Evolutionary conservation across 164 flowering plant species (phyloP).

Genomic region (Aristolochia fimbriata): DNA sequence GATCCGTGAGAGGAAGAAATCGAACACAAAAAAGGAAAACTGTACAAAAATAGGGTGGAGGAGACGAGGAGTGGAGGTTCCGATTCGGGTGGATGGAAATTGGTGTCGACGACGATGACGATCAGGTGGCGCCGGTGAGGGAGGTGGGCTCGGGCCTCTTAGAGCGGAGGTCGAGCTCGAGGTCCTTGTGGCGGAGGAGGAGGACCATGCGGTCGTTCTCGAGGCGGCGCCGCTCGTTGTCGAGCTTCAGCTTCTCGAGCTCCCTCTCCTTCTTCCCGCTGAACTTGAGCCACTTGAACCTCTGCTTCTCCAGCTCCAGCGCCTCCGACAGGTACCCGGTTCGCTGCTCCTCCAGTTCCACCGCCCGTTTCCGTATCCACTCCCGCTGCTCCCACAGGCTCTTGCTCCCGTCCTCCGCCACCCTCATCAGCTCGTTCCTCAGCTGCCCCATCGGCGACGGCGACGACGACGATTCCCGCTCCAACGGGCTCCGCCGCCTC

Average conservation of each 20-base stretch:
- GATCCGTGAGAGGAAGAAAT: neutral
- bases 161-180: conserved; percentile 37
- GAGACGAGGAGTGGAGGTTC: no score
- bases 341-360: conserved; percentile 63
- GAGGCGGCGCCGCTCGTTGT: conserved; percentile 55
- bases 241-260: conserved; percentile 70
- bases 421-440: conserved; percentile 28
- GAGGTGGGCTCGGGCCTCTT: conserved; percentile 31
- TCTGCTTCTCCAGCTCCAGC: conserved; percentile 73
- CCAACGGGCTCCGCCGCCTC: conserved; percentile 17
- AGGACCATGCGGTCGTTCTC: conserved; percentile 80
- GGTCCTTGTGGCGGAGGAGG: conserved; percentile 58
- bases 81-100: no score
- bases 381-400: conserved; percentile 58
- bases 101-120: no score
- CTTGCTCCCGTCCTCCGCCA: conserved; percentile 48
- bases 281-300: conserved; percentile 76
- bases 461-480: conserved; percentile 8
- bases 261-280: conserved; percentile 88
- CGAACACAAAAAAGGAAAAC: no score
- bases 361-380: conserved; percentile 42
- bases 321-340: conserved; percentile 45
- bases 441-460: conserved; percentile 31
- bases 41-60: no score
- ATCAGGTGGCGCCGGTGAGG: neutral